Evolutionary conservation across 31 red algal species (phyloP).

Genomic region (Endocladia muricata): DNA sequence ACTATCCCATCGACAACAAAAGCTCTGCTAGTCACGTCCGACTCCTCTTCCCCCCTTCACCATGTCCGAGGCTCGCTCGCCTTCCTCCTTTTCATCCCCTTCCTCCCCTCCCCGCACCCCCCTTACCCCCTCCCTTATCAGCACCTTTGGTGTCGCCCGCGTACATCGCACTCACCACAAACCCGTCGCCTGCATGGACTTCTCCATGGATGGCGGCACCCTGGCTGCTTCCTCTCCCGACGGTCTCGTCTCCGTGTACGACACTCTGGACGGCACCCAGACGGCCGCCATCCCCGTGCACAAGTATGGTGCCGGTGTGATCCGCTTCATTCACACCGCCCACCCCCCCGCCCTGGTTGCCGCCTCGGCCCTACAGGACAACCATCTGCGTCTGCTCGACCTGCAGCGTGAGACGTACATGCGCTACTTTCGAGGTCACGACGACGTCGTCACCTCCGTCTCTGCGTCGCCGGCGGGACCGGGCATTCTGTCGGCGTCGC

Average conservation of each 20-base stretch:
- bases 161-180: conserved; percentile 41
- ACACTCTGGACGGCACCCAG: conserved; percentile 51
- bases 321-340: conserved; percentile 72
- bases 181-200: conserved; percentile 52
- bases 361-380: conserved; percentile 54
- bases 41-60: no score
- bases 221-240: conserved; percentile 41
- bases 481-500: conserved; percentile 66
- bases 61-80: no score
- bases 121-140: not conserved
- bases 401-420: conserved; percentile 54
- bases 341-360: conserved; percentile 61
- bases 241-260: conserved; percentile 59
- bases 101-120: not conserved
- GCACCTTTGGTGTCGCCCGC: not conserved
- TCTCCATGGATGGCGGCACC: conserved; percentile 56
- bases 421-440: conserved; percentile 76
- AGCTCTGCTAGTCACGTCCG: no score
- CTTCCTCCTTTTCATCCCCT: no score
- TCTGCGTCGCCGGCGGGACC: conserved; percentile 78
- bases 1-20: no score
- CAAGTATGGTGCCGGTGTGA: conserved; percentile 81
- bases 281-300: conserved; percentile 66
- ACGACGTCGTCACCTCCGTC: conserved; percentile 63
- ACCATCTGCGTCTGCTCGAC: conserved; percentile 57